Percentiles rank a stretch among this genome's conserved stretches.
Evolutionary conservation across 164 flowering plant species (phyloP).

Genomic region (Saururus chinensis): DNA sequence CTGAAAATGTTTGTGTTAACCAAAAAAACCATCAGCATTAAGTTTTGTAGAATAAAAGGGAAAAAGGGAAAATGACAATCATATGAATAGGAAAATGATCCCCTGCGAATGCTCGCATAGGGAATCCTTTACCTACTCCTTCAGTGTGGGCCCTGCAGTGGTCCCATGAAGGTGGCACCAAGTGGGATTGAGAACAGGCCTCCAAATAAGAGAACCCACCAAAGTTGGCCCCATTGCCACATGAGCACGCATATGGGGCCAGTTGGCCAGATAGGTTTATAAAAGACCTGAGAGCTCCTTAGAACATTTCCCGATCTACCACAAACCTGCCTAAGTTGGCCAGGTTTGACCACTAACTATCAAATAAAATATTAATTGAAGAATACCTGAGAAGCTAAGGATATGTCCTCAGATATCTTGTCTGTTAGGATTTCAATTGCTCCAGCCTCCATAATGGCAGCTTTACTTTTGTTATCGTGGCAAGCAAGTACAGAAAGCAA

Average conservation of each 20-base stretch:
- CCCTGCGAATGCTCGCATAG: background rate
- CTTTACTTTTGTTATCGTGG: conserved; percentile 60
- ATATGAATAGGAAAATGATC: too few relatives aligned
- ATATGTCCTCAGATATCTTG: conserved; percentile 43
- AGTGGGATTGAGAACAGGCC: too few relatives aligned
- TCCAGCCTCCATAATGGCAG: conserved; percentile 80
- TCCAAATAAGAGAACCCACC: too few relatives aligned
- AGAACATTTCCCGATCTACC: background rate
- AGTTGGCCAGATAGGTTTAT: background rate
- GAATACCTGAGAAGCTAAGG: conserved; percentile 55
- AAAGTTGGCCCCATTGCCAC: too few relatives aligned
- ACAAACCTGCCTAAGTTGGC: background rate
- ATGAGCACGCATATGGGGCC: background rate
- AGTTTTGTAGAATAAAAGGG: background rate
- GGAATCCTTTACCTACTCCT: background rate
- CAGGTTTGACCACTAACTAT: background rate
- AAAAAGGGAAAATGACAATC: background rate
- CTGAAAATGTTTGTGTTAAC: conserved; percentile 27
- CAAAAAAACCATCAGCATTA: background rate
- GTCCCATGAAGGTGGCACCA: too few relatives aligned
- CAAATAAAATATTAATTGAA: background rate
- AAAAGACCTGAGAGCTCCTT: too few relatives aligned
- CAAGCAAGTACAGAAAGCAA: conserved; percentile 75
- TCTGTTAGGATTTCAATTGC: conserved; percentile 85
- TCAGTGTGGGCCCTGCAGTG: too few relatives aligned